phyloP scores from a whole-genome alignment of 1,284 basidiomycete genomes.

The Trametes versicolor region DNA sequence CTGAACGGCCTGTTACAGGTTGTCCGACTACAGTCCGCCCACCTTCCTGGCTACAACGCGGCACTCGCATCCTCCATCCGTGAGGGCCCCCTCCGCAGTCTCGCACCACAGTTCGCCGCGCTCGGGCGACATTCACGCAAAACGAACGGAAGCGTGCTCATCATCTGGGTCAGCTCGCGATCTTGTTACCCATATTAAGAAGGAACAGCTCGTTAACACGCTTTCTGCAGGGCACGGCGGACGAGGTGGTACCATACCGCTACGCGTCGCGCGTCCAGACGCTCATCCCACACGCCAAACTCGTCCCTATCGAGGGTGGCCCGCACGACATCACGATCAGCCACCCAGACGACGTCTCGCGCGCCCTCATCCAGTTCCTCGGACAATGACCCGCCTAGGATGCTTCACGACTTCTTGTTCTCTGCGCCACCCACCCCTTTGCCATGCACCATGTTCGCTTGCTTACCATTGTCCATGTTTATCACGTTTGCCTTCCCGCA shows the following conservation, averaged over 20 bases:
- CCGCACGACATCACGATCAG: constrained; percentile 72
- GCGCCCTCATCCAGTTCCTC: constrained; percentile 53
- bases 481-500: background rate
- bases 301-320: constrained; percentile 67
- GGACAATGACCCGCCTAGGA: constrained; percentile 5
- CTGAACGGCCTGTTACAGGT: constrained; percentile 48
- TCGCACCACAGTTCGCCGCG: constrained; percentile 58
- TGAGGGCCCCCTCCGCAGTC: constrained; percentile 75
- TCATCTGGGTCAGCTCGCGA: constrained; percentile 65
- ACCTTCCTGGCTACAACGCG: constrained; percentile 75
- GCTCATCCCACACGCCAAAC: constrained; percentile 61
- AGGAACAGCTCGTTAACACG: background rate
- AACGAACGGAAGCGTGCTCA: constrained; percentile 58
- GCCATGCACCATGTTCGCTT: background rate
- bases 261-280: constrained; percentile 63
- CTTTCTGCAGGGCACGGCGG: constrained; percentile 66
- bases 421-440: background rate
- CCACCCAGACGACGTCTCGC: constrained; percentile 57
- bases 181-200: background rate
- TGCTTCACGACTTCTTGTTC: background rate
- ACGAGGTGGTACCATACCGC: constrained; percentile 69
- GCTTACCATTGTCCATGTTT: constrained; percentile 3
- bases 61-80: constrained; percentile 79
- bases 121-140: constrained; percentile 51
- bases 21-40: constrained; percentile 76